Evolutionary conservation across 2,329 filamentous ascomycete genomes (phyloP).

Genomic region (Penicillium psychrosexuale): DNA sequence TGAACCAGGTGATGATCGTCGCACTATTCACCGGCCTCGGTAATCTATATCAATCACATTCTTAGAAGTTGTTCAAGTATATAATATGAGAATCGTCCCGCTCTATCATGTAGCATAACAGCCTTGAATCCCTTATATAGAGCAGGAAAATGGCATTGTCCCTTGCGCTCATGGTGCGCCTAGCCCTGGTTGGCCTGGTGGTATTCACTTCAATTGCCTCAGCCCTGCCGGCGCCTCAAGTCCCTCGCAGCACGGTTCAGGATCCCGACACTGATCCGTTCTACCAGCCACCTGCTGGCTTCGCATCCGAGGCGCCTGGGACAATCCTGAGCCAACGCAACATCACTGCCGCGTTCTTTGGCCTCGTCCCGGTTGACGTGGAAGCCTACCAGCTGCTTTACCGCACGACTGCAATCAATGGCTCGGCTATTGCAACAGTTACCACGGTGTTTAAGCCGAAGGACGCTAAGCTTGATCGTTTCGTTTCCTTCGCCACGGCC

Average conservation of each 20-base stretch:
- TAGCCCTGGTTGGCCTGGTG: conserved; percentile 1
- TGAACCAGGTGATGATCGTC: not conserved
- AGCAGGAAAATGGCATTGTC: conserved; percentile 4
- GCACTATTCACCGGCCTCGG: conserved; percentile 1
- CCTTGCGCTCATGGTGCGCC: conserved; percentile 5
- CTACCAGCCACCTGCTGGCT: conserved; percentile 27
- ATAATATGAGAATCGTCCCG: not conserved
- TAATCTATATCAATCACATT: conserved; percentile 4
- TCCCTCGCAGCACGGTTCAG: not conserved
- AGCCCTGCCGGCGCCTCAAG: not conserved
- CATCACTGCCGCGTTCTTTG: conserved; percentile 21
- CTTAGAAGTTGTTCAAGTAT: not conserved
- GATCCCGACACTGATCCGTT: conserved; percentile 25
- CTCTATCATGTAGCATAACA: not conserved
- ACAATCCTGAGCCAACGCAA: conserved; percentile 24
- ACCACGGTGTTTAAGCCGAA: conserved; percentile 42
- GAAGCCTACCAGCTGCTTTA: conserved; percentile 41
- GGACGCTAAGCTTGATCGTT: conserved; percentile 21
- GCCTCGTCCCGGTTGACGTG: conserved; percentile 23
- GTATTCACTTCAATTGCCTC: conserved; percentile 3
- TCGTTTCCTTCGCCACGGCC: conserved; percentile 46
- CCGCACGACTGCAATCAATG: conserved; percentile 40
- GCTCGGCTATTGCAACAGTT: conserved; percentile 39
- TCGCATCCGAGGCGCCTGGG: conserved; percentile 20
- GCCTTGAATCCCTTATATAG: not conserved